Conservation (phyloP, 148 eudicot genomes). For the Chenopodium album region DNA sequence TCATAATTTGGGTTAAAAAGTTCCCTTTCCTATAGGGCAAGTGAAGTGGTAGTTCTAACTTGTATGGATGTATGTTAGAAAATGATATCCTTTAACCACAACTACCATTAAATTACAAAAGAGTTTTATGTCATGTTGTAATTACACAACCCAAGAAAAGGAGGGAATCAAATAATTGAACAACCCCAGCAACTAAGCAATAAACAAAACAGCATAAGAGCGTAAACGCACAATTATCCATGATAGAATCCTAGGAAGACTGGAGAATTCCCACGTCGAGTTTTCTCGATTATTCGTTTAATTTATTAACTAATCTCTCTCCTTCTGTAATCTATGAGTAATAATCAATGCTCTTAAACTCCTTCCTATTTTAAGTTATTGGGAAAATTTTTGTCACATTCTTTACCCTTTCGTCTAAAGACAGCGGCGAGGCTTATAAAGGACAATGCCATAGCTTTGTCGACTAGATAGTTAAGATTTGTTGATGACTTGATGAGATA, state of each 20-base stretch:
- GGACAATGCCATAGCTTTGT: too few species aligned
- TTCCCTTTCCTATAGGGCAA: background rate
- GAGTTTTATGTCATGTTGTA: background rate
- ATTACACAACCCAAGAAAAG: background rate
- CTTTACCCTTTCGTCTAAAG: too few species aligned
- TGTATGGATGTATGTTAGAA: background rate
- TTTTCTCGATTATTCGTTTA: background rate
- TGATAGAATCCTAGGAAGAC: conserved; percentile 2
- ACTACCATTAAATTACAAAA: background rate
- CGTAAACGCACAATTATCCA: conserved; percentile 1
- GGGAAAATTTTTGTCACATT: too few species aligned
- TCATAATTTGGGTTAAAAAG: background rate
- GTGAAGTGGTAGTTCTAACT: background rate
- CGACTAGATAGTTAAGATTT: too few species aligned
- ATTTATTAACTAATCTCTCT: too few species aligned
- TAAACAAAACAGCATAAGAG: background rate
- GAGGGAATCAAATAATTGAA: conserved; percentile 1
- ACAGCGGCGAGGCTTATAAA: too few species aligned
- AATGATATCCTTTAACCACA: background rate
- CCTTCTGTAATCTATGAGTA: too few species aligned
- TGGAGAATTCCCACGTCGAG: background rate
- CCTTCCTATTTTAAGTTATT: too few species aligned
- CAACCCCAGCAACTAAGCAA: background rate
- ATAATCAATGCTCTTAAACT: too few species aligned
- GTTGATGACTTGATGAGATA: too few species aligned